phyloP scores from a whole-genome alignment of 768 basidiomycete species.

The Leccinum obscurum region DNA sequence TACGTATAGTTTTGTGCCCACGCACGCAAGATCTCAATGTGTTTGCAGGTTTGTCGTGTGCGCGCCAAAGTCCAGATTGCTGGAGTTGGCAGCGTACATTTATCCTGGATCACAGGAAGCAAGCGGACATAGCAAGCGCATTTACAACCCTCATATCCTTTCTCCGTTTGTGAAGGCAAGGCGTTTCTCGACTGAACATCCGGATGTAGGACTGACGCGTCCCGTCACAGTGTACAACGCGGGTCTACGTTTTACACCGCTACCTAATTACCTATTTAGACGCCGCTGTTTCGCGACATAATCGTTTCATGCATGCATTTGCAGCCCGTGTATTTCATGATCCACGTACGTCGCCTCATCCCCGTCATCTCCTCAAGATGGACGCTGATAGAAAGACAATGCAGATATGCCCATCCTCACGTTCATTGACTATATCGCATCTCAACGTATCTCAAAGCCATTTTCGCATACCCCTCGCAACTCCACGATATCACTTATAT shows the following conservation, averaged over 20 bases:
- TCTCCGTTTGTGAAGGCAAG: conserved; percentile 29
- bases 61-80: conserved; percentile 73
- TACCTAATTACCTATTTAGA: conserved; percentile 27
- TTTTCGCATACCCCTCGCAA: conserved; percentile 30
- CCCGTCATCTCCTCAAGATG: not conserved
- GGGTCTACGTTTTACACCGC: conserved; percentile 27
- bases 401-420: conserved; percentile 31
- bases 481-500: conserved; percentile 24
- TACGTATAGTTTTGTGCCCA: conserved; percentile 34
- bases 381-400: conserved; percentile 3
- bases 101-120: conserved; percentile 72
- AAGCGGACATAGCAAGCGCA: conserved; percentile 31
- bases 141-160: not conserved
- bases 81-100: conserved; percentile 74
- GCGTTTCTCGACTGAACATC: not conserved
- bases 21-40: conserved; percentile 8
- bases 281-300: conserved; percentile 28
- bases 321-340: conserved; percentile 33
- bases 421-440: conserved; percentile 24
- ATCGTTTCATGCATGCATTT: conserved; percentile 25
- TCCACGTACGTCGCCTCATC: conserved; percentile 15
- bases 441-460: conserved; percentile 20
- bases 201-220: conserved; percentile 4
- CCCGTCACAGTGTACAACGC: conserved; percentile 28
- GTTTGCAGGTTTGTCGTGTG: conserved; percentile 67